These are phyloP conservation scores for Fonsecaea pedrosoi DNA, from an alignment of 2,329 filamentous ascomycete genomes.

Conservation along the genomic window DNA sequence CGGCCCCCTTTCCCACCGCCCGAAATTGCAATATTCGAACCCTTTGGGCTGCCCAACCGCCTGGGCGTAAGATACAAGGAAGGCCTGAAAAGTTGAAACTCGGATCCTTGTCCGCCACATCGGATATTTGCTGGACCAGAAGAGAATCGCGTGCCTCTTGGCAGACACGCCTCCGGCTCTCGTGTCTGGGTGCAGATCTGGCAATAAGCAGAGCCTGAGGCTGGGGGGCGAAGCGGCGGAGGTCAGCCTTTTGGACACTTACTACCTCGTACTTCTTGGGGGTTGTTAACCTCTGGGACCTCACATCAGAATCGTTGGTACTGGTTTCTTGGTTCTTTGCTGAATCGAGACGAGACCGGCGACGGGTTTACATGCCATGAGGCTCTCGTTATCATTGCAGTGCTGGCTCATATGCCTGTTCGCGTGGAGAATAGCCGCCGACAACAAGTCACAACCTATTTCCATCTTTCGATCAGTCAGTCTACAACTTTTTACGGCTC, in stretches of 20 bases:
- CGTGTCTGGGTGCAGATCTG: background rate
- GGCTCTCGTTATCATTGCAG: conserved; percentile 22
- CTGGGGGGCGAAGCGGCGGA: background rate
- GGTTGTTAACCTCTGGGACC: background rate
- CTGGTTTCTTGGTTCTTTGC: conserved; percentile 18
- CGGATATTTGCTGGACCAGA: conserved; percentile 4
- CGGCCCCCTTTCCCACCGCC: background rate
- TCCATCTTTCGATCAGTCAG: conserved; percentile 49
- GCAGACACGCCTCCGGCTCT: conserved; percentile 2
- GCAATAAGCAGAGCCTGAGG: background rate
- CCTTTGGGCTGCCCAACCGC: background rate
- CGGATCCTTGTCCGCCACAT: conserved; percentile 1
- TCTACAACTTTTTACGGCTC: conserved; percentile 5
- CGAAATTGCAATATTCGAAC: conserved; percentile 2
- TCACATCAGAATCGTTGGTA: background rate
- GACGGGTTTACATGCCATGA: conserved; percentile 18
- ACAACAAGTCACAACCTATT: conserved; percentile 41
- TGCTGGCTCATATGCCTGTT: conserved; percentile 37
- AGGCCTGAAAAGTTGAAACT: conserved; percentile 1
- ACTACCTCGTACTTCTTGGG: background rate
- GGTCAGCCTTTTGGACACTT: background rate
- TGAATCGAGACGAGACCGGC: conserved; percentile 6
- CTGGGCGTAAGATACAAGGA: background rate
- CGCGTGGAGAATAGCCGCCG: conserved; percentile 40
- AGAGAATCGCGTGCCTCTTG: conserved; percentile 25